These are phyloP conservation scores for Phytophthora constricta DNA, from an alignment of 352 stramenopile genomes.

Conservation along the genomic window DNA sequence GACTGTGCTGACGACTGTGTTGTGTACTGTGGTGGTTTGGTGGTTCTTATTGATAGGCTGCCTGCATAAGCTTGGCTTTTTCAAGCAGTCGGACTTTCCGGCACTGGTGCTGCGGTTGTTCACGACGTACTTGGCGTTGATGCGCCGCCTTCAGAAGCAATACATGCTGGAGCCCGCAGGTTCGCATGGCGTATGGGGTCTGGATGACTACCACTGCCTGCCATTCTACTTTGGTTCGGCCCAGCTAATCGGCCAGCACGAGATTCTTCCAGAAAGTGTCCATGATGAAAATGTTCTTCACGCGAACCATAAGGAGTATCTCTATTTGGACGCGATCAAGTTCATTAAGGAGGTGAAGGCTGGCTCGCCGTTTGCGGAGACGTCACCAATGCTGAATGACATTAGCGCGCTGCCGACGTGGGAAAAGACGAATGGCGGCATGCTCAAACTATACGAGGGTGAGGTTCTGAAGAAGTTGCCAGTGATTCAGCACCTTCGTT, in stretches of 20 bases:
- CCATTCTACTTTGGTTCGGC: constrained; percentile 98
- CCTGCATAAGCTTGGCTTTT: constrained; percentile 92
- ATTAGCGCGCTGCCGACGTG: constrained; percentile 90
- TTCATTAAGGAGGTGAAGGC: constrained; percentile 94
- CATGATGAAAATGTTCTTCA: constrained; percentile 79
- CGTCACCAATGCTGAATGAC: constrained; percentile 94
- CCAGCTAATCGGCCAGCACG: constrained; percentile 90
- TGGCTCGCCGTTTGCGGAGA: constrained; percentile 92
- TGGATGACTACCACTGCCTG: constrained; percentile 99
- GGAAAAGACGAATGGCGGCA: constrained; percentile 92
- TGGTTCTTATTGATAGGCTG: constrained; percentile 46
- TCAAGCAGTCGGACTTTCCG: constrained; percentile 84
- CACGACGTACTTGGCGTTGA: constrained; percentile 94
- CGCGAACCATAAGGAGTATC: constrained; percentile 73
- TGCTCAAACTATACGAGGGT: constrained; percentile 93
- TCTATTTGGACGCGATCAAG: constrained; percentile 94
- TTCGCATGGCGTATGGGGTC: constrained; percentile 98
- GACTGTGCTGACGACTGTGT: constrained; percentile 17
- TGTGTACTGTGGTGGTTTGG: too few species aligned
- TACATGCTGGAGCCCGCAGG: constrained; percentile 99
- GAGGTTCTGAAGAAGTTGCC: constrained; percentile 98
- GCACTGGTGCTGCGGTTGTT: constrained; percentile 93
- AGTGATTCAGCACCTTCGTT: constrained; percentile 99
- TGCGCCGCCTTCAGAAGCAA: constrained; percentile 93
- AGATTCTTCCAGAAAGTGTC: constrained; percentile 75